Base-by-base conservation (phyloP, 441 rosid genomes). In the Euphorbia celastroides region DNA sequence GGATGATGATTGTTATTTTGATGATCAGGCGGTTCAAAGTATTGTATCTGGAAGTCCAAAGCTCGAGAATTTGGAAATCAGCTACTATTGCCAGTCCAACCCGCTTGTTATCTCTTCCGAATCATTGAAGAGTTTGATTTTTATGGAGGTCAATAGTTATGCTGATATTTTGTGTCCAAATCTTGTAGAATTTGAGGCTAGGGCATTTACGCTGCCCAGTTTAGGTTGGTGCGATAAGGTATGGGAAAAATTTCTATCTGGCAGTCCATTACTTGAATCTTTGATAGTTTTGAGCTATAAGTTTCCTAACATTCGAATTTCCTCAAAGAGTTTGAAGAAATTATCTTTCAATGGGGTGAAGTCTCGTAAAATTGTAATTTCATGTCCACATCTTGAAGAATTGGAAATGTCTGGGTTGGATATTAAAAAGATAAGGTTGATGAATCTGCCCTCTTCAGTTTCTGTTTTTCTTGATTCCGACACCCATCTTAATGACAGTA, bases 271-370 rank as follows among this genome's bases (percentile, higher is more conserved):
- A 17, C 52, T 46, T 8, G 9, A 46, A 3, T 46, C 52, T 2
- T 46, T 46, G 48, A 6, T 8, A 42, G 9, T 42, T 3, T 4
- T 34, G 5, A 34, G 48, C 9, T 42, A 17, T 42, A 42, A 6
- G 9, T 13, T 42, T 6, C 2, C 1, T 20, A 4, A 12, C 27
- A 5, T 52, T 54, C 13, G 34, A 34, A 25, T 48, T 36, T 5
- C 25, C 5, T 50, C 38, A 1, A 25, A 55, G 0, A 46, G 16
- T 36, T 65, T 76, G 70, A 60, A 76, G 41, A 66, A 11, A 25
- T 31, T 76, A 17, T 57, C 38, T 5, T 5, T 14, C 0, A 6
- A 6, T 2, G 52, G 13, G 4, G 52, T 46, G n/a, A 1, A 8
- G 17, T 14, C 20, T 1, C 2, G 13, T 46, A 16, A 2, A 36